Conservation (phyloP, 306 rosid genomes). For the Cucumis hystrix region DNA sequence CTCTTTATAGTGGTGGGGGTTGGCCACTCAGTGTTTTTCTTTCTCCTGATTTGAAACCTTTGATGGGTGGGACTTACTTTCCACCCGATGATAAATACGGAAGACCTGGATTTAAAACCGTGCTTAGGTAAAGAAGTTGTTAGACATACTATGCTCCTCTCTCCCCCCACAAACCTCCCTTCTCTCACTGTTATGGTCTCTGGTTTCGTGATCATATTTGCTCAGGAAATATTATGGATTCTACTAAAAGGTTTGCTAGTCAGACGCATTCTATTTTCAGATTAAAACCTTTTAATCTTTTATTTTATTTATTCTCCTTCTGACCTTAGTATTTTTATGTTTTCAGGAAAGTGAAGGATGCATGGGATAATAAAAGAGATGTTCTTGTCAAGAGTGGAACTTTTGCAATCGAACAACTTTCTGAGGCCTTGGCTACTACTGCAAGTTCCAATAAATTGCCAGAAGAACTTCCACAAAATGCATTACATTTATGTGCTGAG, state of each 20-base stretch:
- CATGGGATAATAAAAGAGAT: constrained; percentile 71
- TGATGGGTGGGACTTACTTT: constrained; percentile 98
- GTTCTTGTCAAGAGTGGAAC: constrained; percentile 74
- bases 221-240: not conserved
- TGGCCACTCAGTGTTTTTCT: constrained; percentile 90
- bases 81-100: constrained; percentile 85
- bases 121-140: constrained; percentile 52
- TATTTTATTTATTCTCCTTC: not conserved
- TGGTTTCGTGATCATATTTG: not conserved
- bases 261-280: not conserved
- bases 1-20: constrained; percentile 95
- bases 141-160: not conserved
- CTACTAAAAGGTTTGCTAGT: not conserved
- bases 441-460: constrained; percentile 57
- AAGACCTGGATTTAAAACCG: constrained; percentile 77
- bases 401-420: constrained; percentile 70
- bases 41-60: constrained; percentile 88
- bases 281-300: constrained; percentile 1
- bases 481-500: constrained; percentile 53
- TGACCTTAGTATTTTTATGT: constrained; percentile 5
- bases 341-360: constrained; percentile 77
- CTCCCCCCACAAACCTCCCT: not conserved
- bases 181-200: not conserved
- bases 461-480: constrained; percentile 48
- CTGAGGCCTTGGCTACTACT: constrained; percentile 61